Evolutionary conservation across 768 basidiomycete genomes (phyloP), one percentile per base, ranked within the genome.

Genomic region (Russula brevipes): DNA sequence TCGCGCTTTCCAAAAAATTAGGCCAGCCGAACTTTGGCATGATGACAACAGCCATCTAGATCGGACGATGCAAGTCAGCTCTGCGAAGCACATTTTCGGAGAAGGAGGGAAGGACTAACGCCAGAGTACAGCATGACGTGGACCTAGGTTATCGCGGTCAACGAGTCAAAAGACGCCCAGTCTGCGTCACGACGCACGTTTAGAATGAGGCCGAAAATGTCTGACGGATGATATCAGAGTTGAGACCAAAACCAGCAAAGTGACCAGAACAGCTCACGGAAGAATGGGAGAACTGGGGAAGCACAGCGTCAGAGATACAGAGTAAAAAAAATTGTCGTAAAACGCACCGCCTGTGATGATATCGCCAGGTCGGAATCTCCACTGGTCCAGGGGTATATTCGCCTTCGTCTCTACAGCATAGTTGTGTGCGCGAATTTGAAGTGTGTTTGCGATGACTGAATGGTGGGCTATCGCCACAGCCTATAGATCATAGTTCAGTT

Each of bases 391-490:
- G 54, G 71, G 55, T 30, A 62, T 38, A 11, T 52, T 33, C 70
- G 73, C 69, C 39, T 74, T 71, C 50, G 82, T 76, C 52, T 73
- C 69, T 30, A 69, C 66, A 4, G 64, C 54, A 31, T 66, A 62
- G 11, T 60, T 44, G 11, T 66, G 66, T 12, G 62, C 59, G 10
- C 70, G 63, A 58, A 69, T 66, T 63, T 72, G 72, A 10, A 72
- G 60, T 7, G 68, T 57, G 56, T 87, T 89, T n/a, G 81, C 77
- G 42, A 89, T 85, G 9, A 87, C 80, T 0, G 80, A 72, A 69
- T 83, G 55, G 70, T 89, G 88, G 0, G 88, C 70, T 63, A 90
- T 84, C 4, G 78, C 79, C 17, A 88, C 86, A 8, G 86, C 88
- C 85, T 86, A 35, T 7, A 24, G 9, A 50, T 35, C n/a, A 4